Percentiles rank a stretch among this genome's conserved stretches.
phyloP scores from a whole-genome alignment of 768 basidiomycete genomes.

The Sporobolomyces pararoseus region DNA sequence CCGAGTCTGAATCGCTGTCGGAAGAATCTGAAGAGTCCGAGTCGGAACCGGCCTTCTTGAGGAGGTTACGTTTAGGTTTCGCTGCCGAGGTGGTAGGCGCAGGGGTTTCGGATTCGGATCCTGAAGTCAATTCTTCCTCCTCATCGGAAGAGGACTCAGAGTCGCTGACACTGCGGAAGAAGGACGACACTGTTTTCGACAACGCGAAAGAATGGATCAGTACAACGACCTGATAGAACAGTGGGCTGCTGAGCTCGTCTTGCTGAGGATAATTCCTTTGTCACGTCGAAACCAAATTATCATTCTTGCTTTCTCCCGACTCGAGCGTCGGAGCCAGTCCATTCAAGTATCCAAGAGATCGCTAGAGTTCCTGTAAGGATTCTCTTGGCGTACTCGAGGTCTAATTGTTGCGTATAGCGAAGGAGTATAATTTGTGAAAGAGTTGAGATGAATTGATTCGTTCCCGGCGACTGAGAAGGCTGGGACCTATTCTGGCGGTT shows the following conservation, averaged over 20 bases:
- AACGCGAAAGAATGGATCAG: background rate
- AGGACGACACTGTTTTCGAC: conserved; percentile 44
- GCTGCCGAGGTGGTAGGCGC: conserved; percentile 8
- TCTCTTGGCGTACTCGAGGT: background rate
- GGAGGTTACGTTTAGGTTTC: conserved; percentile 55
- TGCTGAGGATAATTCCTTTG: background rate
- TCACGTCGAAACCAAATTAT: background rate
- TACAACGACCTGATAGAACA: background rate
- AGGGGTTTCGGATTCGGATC: conserved; percentile 51
- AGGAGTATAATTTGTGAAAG: background rate
- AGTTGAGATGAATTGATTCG: background rate
- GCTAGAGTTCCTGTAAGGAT: background rate
- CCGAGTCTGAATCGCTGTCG: conserved; percentile 65
- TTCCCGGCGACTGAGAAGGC: background rate
- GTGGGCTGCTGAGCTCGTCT: background rate
- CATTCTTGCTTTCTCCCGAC: background rate
- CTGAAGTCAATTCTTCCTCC: conserved; percentile 44
- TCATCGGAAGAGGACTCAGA: conserved; percentile 44
- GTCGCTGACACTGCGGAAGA: conserved; percentile 46
- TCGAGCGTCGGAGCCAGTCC: too few relatives aligned
- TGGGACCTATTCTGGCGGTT: background rate
- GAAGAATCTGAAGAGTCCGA: conserved; percentile 64
- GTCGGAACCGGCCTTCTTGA: conserved; percentile 78
- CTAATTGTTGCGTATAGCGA: background rate
- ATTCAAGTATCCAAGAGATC: too few relatives aligned